Evolutionary conservation across 345 rosid genomes (phyloP), one percentile per base, ranked within the genome.

Genomic region (Rubroshorea leprosula): DNA sequence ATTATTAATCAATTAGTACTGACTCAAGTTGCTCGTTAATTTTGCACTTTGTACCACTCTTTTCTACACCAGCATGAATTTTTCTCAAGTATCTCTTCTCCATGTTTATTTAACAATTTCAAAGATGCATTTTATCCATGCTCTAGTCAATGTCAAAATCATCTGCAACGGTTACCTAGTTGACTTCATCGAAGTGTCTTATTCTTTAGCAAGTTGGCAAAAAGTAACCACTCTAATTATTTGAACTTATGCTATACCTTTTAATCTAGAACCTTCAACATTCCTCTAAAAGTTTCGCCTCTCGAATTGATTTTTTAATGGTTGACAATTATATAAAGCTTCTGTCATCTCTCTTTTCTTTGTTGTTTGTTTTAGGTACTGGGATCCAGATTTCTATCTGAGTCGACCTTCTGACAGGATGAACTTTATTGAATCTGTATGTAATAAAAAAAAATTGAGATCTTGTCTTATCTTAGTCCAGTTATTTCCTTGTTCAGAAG

Each of bases 381-480:
- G 99, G 99, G 97, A 93, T 74, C 96, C 96, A 51, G 71, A 83
- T 73, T 85, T 85, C 73, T 85, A 85, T 78, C 80, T 75, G 66
- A 87, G 89, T 68, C 73, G 85, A 26, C 80, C 68, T 62, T 62
- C 60, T 54, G 84, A 70, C 49, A 72, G 67, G 29, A 89, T 87
- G 96, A 93, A 87, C 76, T 93, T 93, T 69, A 81, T 93, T 48
- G 92, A 87, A 87, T 89, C 99, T 63, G 99, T 93, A 81, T 61
- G 94, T 35, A 35, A 49, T 53, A 27, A 63, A 20, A 49, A 54
- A 43, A 53, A 23, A 64, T 29, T 6, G 23, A 57, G 50, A 45
- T 71, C 57, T 23, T 54, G 16, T 72, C 2, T 52, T 39, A 57
- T 60, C 57, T 19, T 61, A 10, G 17, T 39, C 16, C 19, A 26